Evolutionary conservation across 345 rosid species (phyloP).

Genomic region (Corymbia maculata): DNA sequence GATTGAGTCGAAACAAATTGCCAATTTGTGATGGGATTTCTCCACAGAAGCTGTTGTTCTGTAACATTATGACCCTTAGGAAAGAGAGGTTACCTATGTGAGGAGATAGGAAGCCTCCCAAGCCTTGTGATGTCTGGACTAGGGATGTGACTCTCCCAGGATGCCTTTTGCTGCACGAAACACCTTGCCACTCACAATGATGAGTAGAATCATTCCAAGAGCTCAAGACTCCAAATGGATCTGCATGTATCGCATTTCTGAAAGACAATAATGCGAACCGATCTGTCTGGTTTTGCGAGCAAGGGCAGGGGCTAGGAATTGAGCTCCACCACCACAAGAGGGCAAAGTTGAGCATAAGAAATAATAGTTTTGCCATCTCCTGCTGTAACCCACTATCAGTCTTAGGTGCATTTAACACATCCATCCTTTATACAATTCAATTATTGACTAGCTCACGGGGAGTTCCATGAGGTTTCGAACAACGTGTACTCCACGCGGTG

Average conservation of each 20-base stretch:
- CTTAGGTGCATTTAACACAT: background rate
- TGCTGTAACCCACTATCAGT: background rate
- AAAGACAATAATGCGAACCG: too few species aligned
- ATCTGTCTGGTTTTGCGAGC: too few species aligned
- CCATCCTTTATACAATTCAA: background rate
- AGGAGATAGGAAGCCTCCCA: too few species aligned
- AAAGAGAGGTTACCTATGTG: too few species aligned
- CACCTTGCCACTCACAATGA: too few species aligned
- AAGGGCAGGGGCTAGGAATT: fast-evolving
- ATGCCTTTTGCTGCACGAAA: too few species aligned
- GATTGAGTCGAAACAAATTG: background rate
- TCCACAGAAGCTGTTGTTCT: background rate
- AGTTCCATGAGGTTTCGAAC: background rate
- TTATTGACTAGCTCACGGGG: too few species aligned
- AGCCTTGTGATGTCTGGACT: too few species aligned
- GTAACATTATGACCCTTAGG: too few species aligned
- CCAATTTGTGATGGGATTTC: background rate
- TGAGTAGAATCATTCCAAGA: too few species aligned
- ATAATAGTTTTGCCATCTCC: background rate
- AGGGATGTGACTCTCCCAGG: too few species aligned
- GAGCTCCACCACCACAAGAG: background rate
- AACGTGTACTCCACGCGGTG: background rate
- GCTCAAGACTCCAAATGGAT: too few species aligned
- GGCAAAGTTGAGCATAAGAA: background rate
- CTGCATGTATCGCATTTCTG: fast-evolving